Evolutionary conservation across 2,329 filamentous ascomycete genomes (phyloP).

Genomic region (Curvularia hawaiiensis): DNA sequence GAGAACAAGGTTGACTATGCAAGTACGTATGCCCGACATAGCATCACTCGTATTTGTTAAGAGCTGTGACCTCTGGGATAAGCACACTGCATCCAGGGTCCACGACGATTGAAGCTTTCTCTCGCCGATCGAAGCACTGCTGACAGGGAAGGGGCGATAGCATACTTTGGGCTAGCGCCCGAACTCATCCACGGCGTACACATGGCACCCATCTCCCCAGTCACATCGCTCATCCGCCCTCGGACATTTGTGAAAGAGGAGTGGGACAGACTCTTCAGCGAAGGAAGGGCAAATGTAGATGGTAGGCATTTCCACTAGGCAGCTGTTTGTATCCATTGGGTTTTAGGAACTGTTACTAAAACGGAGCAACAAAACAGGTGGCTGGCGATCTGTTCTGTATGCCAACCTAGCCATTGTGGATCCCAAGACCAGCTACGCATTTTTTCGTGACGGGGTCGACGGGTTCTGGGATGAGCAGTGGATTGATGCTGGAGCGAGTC

Average conservation of each 20-base stretch:
- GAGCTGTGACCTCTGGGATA: not conserved
- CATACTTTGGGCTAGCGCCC: constrained; percentile 72
- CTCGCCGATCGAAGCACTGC: not conserved
- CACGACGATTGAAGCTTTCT: no score
- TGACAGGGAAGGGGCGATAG: constrained; percentile 9
- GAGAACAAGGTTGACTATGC: constrained; percentile 96
- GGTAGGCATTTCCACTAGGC: not conserved
- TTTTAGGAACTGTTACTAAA: not conserved
- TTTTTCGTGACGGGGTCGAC: constrained; percentile 72
- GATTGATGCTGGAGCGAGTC: constrained; percentile 76
- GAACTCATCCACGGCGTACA: constrained; percentile 81
- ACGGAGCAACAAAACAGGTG: constrained; percentile 54
- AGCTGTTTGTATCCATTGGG: no score
- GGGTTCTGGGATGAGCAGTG: constrained; percentile 60
- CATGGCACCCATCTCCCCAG: constrained; percentile 77
- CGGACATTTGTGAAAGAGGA: constrained; percentile 74
- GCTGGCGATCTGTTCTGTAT: constrained; percentile 86
- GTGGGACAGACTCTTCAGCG: constrained; percentile 70
- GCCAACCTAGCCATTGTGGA: constrained; percentile 82
- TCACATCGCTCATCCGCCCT: constrained; percentile 69
- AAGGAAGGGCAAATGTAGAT: constrained; percentile 59
- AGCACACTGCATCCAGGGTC: not conserved
- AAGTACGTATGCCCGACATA: constrained; percentile 66
- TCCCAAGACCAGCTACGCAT: constrained; percentile 70
- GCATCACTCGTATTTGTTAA: constrained; percentile 16